These are phyloP conservation scores for Ogataea angusta DNA, from an alignment of 805 yeast species.

Conservation along the genomic window DNA sequence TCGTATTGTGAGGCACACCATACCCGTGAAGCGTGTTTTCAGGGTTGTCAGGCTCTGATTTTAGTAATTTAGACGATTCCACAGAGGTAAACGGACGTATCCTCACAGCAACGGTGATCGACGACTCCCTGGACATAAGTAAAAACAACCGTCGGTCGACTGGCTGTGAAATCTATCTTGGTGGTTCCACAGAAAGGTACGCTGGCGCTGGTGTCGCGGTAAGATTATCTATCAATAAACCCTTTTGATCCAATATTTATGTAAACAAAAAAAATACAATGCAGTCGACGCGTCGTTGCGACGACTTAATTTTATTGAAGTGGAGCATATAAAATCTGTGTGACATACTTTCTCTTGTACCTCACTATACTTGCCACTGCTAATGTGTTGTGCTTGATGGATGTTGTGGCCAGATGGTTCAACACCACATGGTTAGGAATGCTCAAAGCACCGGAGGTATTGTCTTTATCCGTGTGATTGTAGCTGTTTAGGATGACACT, in stretches of 20 bases:
- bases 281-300: slow-evolving; percentile 12
- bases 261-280: slow-evolving; percentile 5
- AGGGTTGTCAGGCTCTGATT: slow-evolving; percentile 29
- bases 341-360: slow-evolving; percentile 83
- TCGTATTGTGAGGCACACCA: slow-evolving; percentile 32
- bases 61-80: slow-evolving; percentile 38
- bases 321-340: slow-evolving; percentile 91
- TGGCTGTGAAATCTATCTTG: too few species aligned
- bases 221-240: slow-evolving; percentile 8
- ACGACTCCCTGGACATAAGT: slow-evolving; percentile 38
- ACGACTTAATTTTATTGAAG: slow-evolving; percentile 39
- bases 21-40: slow-evolving; percentile 4
- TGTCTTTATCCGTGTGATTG: slow-evolving; percentile 61
- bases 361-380: slow-evolving; percentile 92
- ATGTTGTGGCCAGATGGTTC: slow-evolving; percentile 93
- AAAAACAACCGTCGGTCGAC: neutral
- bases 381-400: slow-evolving; percentile 87
- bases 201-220: neutral
- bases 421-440: slow-evolving; percentile 94
- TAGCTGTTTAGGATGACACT: slow-evolving; percentile 84
- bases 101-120: slow-evolving; percentile 74
- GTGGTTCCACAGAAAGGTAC: too few species aligned
- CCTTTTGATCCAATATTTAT: slow-evolving; percentile 8
- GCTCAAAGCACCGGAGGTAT: slow-evolving; percentile 83
- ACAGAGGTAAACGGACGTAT: slow-evolving; percentile 74